Base-by-base conservation (phyloP, 2,329 filamentous ascomycete genomes). In the Arthrobotrys sinensis region DNA sequence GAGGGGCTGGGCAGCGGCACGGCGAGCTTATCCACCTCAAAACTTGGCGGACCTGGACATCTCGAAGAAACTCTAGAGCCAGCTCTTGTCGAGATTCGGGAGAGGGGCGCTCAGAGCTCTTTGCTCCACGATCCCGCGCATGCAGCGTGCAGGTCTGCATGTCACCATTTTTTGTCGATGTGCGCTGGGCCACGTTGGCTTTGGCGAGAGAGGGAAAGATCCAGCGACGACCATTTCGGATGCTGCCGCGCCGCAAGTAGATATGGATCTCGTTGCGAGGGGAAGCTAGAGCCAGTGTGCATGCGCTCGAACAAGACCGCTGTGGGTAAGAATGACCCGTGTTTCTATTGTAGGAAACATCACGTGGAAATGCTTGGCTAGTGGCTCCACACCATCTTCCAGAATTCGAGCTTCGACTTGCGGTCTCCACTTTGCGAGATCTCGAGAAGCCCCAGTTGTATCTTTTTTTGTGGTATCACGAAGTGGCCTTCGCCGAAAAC, bases 331-430 rank as follows among this genome's bases (percentile, higher is more conserved):
- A 64, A 62, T 40, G 36, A 62, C 72, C 72, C 72, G 72, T 76
- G 72, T 76, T 76, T 70, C 72, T 76, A 76, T 76, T 76, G 72
- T 76, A 60, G 48, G 73, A 60, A 76, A 70, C 66, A 66, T 62
- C 73, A 77, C 73, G 73, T 77, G 73, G 48, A 48, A 40, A 60
- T 43, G 14, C 46, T 67, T 70, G 46, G 73, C 57, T 57, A 57
- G 19, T 40, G 21, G 36, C 55, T 60, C 55, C 55, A 60, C 55
- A 43, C 65, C 64, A 62, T 36, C 34, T 48, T 52, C 53, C n/a
- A 67, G 62, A 48, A 60, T 38, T 55, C 64, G 36, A 11, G 10
- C 19, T 16, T 28, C n/a, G 24, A 21, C 28, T 16, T 6, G 38
- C 32, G 62, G 34, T 75, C 43, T 52, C 57, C 46, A 64, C 40